A percentile compares a stretch with the other conserved stretches of the same genome.
These are phyloP conservation scores for Botryotinia globosa DNA, from an alignment of 2,329 filamentous ascomycete genomes.

Conservation along the genomic window DNA sequence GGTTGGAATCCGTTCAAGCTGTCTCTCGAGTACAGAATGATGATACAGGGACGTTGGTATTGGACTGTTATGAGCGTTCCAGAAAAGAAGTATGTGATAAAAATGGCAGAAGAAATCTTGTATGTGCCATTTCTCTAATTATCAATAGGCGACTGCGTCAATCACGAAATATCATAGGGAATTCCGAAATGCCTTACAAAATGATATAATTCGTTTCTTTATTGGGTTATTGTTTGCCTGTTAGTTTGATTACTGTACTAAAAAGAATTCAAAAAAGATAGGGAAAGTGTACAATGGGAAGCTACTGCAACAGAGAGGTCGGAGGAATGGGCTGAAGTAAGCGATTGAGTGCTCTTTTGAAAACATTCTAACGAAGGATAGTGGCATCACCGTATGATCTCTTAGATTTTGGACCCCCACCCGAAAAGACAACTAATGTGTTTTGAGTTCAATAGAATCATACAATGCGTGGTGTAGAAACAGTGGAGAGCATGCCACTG, in stretches of 20 bases:
- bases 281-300: background rate
- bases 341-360: background rate
- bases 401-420: background rate
- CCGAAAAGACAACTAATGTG: background rate
- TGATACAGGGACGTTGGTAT: background rate
- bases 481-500: background rate
- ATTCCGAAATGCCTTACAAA: background rate
- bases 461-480: background rate
- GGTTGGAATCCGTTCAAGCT: background rate
- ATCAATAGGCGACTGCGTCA: background rate
- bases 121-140: background rate
- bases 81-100: background rate
- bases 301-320: background rate
- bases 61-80: background rate
- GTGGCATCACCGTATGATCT: background rate
- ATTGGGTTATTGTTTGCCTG: background rate
- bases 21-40: background rate
- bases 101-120: background rate
- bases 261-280: background rate
- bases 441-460: background rate
- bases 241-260: background rate
- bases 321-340: background rate
- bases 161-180: background rate
- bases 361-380: background rate
- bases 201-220: background rate